Percentiles rank a stretch among this genome's conserved stretches.
Evolutionary conservation across 2,329 filamentous ascomycete species (phyloP).

Genomic region (Aspergillus latus): DNA sequence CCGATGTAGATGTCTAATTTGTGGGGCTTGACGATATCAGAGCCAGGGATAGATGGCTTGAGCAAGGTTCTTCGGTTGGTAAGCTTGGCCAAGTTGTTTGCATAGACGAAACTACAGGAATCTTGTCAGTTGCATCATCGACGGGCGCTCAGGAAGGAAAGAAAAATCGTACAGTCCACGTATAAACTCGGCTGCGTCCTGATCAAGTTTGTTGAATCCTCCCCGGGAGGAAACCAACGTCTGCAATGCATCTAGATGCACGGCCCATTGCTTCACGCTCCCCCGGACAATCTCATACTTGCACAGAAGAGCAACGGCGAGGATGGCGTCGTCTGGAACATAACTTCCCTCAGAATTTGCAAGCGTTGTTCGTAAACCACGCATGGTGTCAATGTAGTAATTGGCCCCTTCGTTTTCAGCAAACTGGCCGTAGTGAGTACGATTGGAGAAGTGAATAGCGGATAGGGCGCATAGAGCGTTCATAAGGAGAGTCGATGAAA

Average conservation of each 20-base stretch:
- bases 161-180: conserved; percentile 33
- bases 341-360: conserved; percentile 17
- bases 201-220: conserved; percentile 31
- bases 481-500: conserved; percentile 38
- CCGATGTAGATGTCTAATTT: conserved; percentile 41
- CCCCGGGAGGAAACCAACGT: conserved; percentile 35
- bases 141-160: not conserved
- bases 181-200: conserved; percentile 34
- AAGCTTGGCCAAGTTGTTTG: conserved; percentile 36
- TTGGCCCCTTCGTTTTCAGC: conserved; percentile 32
- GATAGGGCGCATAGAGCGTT: conserved; percentile 41
- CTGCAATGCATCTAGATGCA: conserved; percentile 38
- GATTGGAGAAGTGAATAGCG: conserved; percentile 38
- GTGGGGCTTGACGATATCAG: conserved; percentile 26
- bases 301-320: conserved; percentile 39
- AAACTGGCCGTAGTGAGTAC: conserved; percentile 23
- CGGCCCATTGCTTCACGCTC: conserved; percentile 39
- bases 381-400: conserved; percentile 37
- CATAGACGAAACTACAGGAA: conserved; percentile 33
- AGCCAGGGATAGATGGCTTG: conserved; percentile 18
- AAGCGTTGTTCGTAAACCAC: conserved; percentile 32
- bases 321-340: conserved; percentile 33
- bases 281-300: conserved; percentile 42
- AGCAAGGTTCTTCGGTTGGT: conserved; percentile 31
- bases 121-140: not conserved